A percentile compares a stretch with the other conserved stretches of the same genome.
Evolutionary conservation across 345 rosid species (phyloP).

Genomic region (Syzygium jambos): DNA sequence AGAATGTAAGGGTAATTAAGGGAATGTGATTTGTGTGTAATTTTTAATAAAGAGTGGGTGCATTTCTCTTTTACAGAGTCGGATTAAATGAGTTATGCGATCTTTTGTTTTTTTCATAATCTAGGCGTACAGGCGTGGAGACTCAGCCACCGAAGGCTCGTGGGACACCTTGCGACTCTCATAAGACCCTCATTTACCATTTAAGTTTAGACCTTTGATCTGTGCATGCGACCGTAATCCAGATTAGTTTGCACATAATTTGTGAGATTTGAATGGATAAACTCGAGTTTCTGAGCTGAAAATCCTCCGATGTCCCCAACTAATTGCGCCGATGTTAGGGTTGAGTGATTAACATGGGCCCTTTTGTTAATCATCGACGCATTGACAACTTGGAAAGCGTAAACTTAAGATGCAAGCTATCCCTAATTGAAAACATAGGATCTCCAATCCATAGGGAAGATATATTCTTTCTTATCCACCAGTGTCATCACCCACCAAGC

Average conservation of each 20-base stretch:
- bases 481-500: background rate
- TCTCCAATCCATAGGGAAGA: background rate
- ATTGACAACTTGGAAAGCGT: no score
- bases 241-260: background rate
- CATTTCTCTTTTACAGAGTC: background rate
- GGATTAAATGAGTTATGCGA: background rate
- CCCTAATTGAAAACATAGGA: background rate
- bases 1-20: background rate
- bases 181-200: background rate
- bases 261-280: background rate
- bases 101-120: background rate
- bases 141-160: background rate
- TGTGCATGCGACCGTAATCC: background rate
- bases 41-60: background rate
- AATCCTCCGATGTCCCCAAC: background rate
- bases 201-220: background rate
- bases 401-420: background rate
- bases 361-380: background rate
- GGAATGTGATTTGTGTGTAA: background rate
- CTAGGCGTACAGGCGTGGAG: fast-evolving
- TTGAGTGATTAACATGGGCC: background rate
- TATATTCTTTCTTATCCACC: background rate
- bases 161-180: fast-evolving
- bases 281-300: background rate
- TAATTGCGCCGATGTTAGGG: background rate